Evolutionary conservation across 2,329 filamentous ascomycete genomes (phyloP).

Genomic region (Botryotinia convoluta): DNA sequence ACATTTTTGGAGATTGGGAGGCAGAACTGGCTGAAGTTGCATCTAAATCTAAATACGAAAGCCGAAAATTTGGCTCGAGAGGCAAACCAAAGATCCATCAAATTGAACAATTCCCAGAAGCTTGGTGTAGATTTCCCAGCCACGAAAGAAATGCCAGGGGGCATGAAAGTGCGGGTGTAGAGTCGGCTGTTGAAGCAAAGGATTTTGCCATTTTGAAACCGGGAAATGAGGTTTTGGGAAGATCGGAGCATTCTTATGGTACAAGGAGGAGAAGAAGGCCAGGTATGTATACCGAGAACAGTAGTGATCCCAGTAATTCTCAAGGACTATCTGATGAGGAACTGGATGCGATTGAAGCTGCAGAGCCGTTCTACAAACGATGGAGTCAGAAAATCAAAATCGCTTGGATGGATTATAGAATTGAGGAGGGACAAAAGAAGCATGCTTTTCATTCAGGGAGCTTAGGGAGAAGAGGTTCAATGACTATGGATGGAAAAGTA

Average conservation of each 20-base stretch:
- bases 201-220: slow-evolving; percentile 23
- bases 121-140: slow-evolving; percentile 35
- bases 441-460: slow-evolving; percentile 16
- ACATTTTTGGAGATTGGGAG: slow-evolving; percentile 19
- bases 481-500: slow-evolving; percentile 28
- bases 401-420: slow-evolving; percentile 14
- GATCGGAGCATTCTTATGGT: slow-evolving; percentile 29
- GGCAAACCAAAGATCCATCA: slow-evolving; percentile 26
- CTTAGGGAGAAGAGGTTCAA: slow-evolving; percentile 31
- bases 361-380: slow-evolving; percentile 9
- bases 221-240: slow-evolving; percentile 28
- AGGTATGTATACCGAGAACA: neutral
- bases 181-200: slow-evolving; percentile 25
- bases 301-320: neutral
- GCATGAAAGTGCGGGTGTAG: slow-evolving; percentile 24
- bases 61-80: slow-evolving; percentile 29
- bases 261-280: slow-evolving; percentile 18
- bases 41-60: slow-evolving; percentile 24
- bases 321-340: slow-evolving; percentile 1
- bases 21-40: slow-evolving; percentile 1
- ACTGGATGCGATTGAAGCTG: slow-evolving; percentile 11
- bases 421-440: slow-evolving; percentile 6
- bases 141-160: slow-evolving; percentile 32
- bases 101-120: slow-evolving; percentile 28
- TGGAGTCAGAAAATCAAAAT: slow-evolving; percentile 5